These are phyloP conservation scores for Cercospora citrullina DNA, from an alignment of 2,329 filamentous ascomycete species.

Conservation along the genomic window DNA sequence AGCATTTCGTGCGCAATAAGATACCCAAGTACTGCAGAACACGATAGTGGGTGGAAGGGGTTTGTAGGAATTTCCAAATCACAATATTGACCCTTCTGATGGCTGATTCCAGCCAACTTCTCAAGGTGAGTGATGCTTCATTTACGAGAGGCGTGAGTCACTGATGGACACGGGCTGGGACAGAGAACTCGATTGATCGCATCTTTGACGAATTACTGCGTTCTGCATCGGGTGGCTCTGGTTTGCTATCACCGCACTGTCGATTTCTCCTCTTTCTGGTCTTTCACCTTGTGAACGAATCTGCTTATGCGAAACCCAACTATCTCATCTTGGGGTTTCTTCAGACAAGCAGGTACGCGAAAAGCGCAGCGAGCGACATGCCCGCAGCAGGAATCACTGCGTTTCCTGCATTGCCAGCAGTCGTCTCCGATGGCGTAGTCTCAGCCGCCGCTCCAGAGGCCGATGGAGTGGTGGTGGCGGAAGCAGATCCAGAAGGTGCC, in stretches of 20 bases:
- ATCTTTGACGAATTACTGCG: not conserved
- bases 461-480: not conserved
- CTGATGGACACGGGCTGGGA: not conserved
- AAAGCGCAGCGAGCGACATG: not conserved
- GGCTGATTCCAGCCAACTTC: not conserved
- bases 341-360: not conserved
- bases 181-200: not conserved
- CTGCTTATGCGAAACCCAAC: too few relatives aligned
- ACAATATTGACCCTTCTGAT: not conserved
- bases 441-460: not conserved
- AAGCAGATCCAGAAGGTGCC: not conserved
- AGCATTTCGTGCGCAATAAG: not conserved
- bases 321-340: too few relatives aligned
- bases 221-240: not conserved
- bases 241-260: not conserved
- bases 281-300: too few relatives aligned
- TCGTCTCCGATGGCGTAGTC: not conserved
- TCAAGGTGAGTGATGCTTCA: not conserved
- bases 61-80: not conserved
- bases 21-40: constrained; percentile 1
- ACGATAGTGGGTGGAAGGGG: not conserved
- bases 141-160: not conserved
- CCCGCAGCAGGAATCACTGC: not conserved
- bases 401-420: not conserved
- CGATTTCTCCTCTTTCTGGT: not conserved